Conservation (phyloP, 805 yeast species). For the Ascoidea asiatica region DNA sequence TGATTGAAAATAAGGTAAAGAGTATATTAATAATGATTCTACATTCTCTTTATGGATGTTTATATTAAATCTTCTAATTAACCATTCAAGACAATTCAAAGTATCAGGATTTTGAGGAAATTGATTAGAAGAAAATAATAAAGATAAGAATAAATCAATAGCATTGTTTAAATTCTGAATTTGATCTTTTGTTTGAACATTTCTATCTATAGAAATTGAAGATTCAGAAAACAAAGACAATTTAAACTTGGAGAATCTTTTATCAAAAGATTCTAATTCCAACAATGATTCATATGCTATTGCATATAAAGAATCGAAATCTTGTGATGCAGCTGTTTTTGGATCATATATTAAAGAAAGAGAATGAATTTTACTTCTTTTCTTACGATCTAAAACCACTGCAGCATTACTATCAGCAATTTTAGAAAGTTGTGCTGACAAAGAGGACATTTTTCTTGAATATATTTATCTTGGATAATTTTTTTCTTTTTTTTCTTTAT, state of each 20-base stretch:
- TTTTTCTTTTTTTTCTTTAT: background rate
- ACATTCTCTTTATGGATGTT: slow-evolving; percentile 52
- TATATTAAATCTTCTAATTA: slow-evolving; percentile 78
- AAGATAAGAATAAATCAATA: slow-evolving; percentile 56
- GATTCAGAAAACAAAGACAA: slow-evolving; percentile 73
- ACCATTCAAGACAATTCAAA: slow-evolving; percentile 88
- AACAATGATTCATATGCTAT: slow-evolving; percentile 64
- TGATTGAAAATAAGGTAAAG: slow-evolving; percentile 68
- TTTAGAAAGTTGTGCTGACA: slow-evolving; percentile 71
- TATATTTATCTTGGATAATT: no score
- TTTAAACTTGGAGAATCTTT: slow-evolving; percentile 59
- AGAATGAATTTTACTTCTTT: slow-evolving; percentile 76
- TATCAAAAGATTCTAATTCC: slow-evolving; percentile 58
- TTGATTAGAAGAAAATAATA: slow-evolving; percentile 48
- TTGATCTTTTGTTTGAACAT: slow-evolving; percentile 69
- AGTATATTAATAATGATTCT: slow-evolving; percentile 56
- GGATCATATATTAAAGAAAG: slow-evolving; percentile 81
- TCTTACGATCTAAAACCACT: slow-evolving; percentile 73
- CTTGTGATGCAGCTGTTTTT: slow-evolving; percentile 86
- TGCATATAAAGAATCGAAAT: slow-evolving; percentile 67
- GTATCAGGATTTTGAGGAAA: slow-evolving; percentile 38
- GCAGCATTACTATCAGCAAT: slow-evolving; percentile 54
- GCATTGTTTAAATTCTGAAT: slow-evolving; percentile 62
- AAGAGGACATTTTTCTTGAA: slow-evolving; percentile 34
- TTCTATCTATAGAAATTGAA: slow-evolving; percentile 67